Base-by-base conservation (phyloP, 768 basidiomycete genomes). In the Naganishia kalamii region DNA sequence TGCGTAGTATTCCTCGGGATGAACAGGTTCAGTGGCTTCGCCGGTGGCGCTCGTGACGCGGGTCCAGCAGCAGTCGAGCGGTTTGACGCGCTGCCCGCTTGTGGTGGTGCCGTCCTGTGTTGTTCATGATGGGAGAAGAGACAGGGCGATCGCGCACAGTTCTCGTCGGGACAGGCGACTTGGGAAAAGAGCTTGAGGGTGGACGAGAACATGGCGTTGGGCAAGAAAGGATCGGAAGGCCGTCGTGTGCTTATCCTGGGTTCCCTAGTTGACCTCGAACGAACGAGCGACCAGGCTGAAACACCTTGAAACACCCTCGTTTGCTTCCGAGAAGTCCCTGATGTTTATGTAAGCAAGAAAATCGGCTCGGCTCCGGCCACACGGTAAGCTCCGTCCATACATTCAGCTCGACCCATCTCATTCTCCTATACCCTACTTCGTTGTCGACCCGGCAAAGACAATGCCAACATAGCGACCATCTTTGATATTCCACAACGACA, bases 81-180 rank as follows among this genome's bases (percentile, higher is more conserved):
- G 25, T 15, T 59, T 17, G 32, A n/a, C 3, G 19, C 12, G 3
- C 19, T 40, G 19, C 46, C 27, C 41, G 60, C 10, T 15, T 27
- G 19, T 15, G 60, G 25, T 17, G 32, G 23, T 43, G 23, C 35
- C 43, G 40, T 23, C 13, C 41, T 44, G 60, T 62, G 33, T 13
- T 13, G 21, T 32, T 37, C 41, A 37, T 67, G 41, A 29, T 67
- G 66, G 7, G 66, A 67, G 37, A 67, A 67, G 17, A 67, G 66
- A 23, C 66, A 67, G 4, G 66, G 61, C 29, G 43, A 41, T 35
- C 66, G 32, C 0, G 40, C 37, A 29, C 66, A 67, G 10, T 11
- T n/a, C 4, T 25, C 19, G 37, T 63, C 66, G 23, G 66, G 60
- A 29, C 66, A 67, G 7, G 43, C 27, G 3, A 67, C 47, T 15